A percentile compares a stretch with the other conserved stretches of the same genome.
phyloP scores from a whole-genome alignment of 768 basidiomycete species.

The Rossbeevera mucosa region DNA sequence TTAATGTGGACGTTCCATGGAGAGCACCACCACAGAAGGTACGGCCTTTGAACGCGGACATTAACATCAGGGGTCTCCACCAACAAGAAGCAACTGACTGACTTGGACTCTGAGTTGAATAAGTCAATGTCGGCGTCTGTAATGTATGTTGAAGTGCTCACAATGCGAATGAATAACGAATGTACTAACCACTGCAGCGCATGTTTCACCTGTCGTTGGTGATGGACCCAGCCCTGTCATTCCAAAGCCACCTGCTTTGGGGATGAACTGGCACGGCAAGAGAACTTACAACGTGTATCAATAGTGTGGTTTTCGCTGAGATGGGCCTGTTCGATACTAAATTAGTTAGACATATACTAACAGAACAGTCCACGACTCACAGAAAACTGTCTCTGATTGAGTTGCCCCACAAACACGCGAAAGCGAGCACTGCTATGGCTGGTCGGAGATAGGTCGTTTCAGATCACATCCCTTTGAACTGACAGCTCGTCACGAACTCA shows the following conservation, averaged over 20 bases:
- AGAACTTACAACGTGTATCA: constrained; percentile 41
- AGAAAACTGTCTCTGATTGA: constrained; percentile 49
- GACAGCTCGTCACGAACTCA: constrained; percentile 80
- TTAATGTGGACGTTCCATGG: constrained; percentile 9
- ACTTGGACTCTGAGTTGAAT: constrained; percentile 57
- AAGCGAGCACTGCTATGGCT: constrained; percentile 11
- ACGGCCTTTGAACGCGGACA: constrained; percentile 37
- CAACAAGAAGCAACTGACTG: constrained; percentile 23
- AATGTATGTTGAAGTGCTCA: not conserved
- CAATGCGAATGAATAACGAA: constrained; percentile 5
- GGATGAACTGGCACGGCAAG: constrained; percentile 49
- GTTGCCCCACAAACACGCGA: constrained; percentile 56
- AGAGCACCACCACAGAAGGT: constrained; percentile 52
- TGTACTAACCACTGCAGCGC: constrained; percentile 54
- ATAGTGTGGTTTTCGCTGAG: constrained; percentile 77
- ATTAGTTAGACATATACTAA: not conserved
- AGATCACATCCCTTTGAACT: constrained; percentile 63
- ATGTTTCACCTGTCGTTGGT: constrained; percentile 85
- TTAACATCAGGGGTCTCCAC: constrained; percentile 12
- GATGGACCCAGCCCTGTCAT: constrained; percentile 74
- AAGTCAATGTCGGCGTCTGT: constrained; percentile 74
- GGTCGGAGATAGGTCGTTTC: constrained; percentile 39
- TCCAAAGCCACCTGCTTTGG: constrained; percentile 71
- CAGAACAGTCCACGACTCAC: constrained; percentile 4
- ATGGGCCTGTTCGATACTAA: constrained; percentile 71